phyloP scores from a whole-genome alignment of 306 rosid genomes.

The Vigna unguiculata region DNA sequence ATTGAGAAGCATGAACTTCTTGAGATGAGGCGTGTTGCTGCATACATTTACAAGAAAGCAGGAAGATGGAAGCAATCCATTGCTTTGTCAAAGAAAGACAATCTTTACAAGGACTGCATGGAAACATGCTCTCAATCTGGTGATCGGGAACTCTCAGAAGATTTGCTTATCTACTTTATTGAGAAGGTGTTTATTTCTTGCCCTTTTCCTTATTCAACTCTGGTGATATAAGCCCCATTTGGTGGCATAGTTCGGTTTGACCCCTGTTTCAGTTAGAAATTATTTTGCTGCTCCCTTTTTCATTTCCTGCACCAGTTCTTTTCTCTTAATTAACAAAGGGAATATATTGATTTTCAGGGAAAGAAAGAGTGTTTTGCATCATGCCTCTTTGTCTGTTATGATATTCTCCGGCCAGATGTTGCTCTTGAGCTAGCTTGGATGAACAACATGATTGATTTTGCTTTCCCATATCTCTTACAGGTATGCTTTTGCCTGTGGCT shows the following conservation, averaged over 20 bases:
- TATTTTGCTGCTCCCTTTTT: slow-evolving; percentile 11
- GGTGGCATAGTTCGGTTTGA: slow-evolving; percentile 5
- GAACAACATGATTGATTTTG: slow-evolving; percentile 90
- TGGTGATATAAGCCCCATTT: slow-evolving; percentile 10
- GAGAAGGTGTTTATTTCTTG: slow-evolving; percentile 64
- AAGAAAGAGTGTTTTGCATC: slow-evolving; percentile 99
- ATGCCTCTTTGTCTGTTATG: slow-evolving; percentile 95
- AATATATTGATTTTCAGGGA: slow-evolving; percentile 62
- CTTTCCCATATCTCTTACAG: slow-evolving; percentile 92
- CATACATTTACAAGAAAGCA: slow-evolving; percentile 91
- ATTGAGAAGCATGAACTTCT: slow-evolving; percentile 96
- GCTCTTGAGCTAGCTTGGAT: slow-evolving; percentile 95
- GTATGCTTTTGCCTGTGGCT: slow-evolving; percentile 44
- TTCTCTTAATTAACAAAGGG: slow-evolving; percentile 28
- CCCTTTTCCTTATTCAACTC: slow-evolving; percentile 26
- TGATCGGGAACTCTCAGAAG: slow-evolving; percentile 95
- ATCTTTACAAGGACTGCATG: slow-evolving; percentile 96
- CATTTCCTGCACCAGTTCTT: slow-evolving; percentile 17
- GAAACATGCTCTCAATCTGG: slow-evolving; percentile 97
- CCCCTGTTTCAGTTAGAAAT: slow-evolving; percentile 25
- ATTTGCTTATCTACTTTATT: slow-evolving; percentile 88
- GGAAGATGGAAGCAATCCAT: slow-evolving; percentile 99
- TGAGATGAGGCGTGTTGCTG: slow-evolving; percentile 99
- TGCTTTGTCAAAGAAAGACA: slow-evolving; percentile 95
- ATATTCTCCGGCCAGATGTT: slow-evolving; percentile 81